Evolutionary conservation across 2,329 filamentous ascomycete species (phyloP), one percentile per base, ranked within the genome.

Genomic region (Diaporthe citriasiana): DNA sequence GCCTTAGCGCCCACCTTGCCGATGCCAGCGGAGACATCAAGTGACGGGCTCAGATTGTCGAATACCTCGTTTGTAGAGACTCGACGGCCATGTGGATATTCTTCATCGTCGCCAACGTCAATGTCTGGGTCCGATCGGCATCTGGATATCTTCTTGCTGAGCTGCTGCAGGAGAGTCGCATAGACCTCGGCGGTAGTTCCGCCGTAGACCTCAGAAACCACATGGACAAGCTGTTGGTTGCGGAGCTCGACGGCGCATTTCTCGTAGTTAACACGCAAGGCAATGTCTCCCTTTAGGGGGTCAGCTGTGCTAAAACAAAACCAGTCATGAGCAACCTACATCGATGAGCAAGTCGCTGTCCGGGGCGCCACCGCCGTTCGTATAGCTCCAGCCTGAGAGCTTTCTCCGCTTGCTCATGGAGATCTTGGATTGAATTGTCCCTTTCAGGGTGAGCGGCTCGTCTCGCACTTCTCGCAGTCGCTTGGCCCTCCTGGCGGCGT

Each of bases 191-290:
- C 92, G 1, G 95, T 97, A 1, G 89, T 91, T 53, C 91, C 87
- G 57, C 95, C 94, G 27, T 97, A 88, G 42, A 89, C 87, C 70
- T 93, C 90, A 69, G 91, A 88, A 1, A 92, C 94, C 73, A 95
- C 89, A n/a, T 91, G 87, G 70, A 93, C 90, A 3, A 98, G 90
- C 27, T 91, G 90, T 76, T 92, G 89, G 78, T 95, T 98, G 73
- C 96, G 94, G 76, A 98, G 87, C 66, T 94, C 92, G 13, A 98
- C 94, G 9, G 93, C 87, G 74, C 95, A 94, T 82, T 96, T 97
- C 72, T 95, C 93, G 79, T 94, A 93, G 80, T 98, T 98, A 71
- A 98, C 87, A 38, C 93, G 91, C 65, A 98, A 86, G 47, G 95
- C 88, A 76, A 95, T 86, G 73, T 93, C 89, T 66, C 71, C 66